phyloP scores from a whole-genome alignment of 805 yeast species.

The Suhomyces xylopsoci region DNA sequence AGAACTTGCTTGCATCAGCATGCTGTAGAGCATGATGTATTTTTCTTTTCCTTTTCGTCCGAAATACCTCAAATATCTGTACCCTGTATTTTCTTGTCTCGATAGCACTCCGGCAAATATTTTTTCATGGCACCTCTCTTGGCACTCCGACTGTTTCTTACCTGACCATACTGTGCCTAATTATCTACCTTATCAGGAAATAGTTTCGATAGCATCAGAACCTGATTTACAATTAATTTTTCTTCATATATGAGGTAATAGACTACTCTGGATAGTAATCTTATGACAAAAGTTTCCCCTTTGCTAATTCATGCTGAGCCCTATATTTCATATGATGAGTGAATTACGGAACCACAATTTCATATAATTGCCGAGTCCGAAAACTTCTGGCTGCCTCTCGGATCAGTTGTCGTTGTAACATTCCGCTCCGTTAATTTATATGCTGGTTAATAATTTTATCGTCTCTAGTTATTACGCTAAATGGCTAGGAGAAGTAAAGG shows the following conservation, averaged over 20 bases:
- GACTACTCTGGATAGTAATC: neutral
- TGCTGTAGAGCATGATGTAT: no score
- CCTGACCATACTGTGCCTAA: neutral
- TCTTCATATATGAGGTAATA: no score
- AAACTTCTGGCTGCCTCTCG: neutral
- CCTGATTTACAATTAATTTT: no score
- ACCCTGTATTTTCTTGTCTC: neutral
- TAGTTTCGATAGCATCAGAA: no score
- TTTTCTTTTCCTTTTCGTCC: neutral
- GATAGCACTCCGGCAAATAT: neutral
- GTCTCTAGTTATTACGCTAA: neutral
- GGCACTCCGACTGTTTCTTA: neutral
- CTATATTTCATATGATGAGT: no score
- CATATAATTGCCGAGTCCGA: neutral
- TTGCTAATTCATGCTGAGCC: neutral
- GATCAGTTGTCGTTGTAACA: neutral
- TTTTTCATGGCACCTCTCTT: neutral
- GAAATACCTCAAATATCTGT: neutral
- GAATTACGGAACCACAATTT: neutral
- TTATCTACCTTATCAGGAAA: neutral
- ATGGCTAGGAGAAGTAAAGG: neutral
- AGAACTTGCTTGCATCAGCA: neutral
- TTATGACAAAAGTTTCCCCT: neutral
- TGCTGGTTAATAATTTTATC: neutral
- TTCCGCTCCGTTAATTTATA: neutral